These are phyloP conservation scores for Arachis hypogaea DNA, from an alignment of 306 rosid genomes.

Conservation along the genomic window DNA sequence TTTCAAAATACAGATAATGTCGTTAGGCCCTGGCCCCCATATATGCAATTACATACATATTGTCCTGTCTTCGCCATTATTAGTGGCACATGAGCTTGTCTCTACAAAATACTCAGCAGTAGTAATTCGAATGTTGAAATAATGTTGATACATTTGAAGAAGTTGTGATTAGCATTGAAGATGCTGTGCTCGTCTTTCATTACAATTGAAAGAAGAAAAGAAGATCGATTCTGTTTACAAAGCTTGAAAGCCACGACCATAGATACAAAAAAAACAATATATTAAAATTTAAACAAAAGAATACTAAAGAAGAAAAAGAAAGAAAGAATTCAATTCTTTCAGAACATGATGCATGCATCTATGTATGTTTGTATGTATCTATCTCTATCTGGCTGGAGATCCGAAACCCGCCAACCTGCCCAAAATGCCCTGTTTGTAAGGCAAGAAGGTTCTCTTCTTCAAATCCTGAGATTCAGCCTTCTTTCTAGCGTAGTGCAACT, in stretches of 20 bases:
- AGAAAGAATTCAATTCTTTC: not conserved
- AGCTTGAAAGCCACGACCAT: not conserved
- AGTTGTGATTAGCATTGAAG: not conserved
- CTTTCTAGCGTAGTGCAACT: conserved; percentile 69
- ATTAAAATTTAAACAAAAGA: conserved; percentile 38
- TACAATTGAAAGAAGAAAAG: not conserved
- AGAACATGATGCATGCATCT: too few relatives aligned
- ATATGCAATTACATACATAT: not conserved
- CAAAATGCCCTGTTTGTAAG: conserved; percentile 84
- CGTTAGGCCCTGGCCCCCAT: conserved; percentile 11
- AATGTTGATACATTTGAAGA: not conserved
- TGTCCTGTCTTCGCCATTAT: not conserved
- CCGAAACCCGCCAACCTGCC: conserved; percentile 76
- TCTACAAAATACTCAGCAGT: not conserved
- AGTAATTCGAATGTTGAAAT: not conserved
- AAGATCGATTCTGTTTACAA: conserved; percentile 14
- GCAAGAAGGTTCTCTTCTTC: conserved; percentile 89
- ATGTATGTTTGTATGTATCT: too few relatives aligned
- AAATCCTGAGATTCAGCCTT: conserved; percentile 71
- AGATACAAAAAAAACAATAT: not conserved
- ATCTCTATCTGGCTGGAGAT: conserved; percentile 30
- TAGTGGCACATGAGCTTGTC: conserved; percentile 36
- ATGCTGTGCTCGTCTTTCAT: not conserved
- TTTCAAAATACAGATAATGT: not conserved
- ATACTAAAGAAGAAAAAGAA: conserved; percentile 5